A percentile compares a stretch with the other conserved stretches of the same genome.
phyloP scores from a whole-genome alignment of 257 asterid species.

The Scutellaria barbata region DNA sequence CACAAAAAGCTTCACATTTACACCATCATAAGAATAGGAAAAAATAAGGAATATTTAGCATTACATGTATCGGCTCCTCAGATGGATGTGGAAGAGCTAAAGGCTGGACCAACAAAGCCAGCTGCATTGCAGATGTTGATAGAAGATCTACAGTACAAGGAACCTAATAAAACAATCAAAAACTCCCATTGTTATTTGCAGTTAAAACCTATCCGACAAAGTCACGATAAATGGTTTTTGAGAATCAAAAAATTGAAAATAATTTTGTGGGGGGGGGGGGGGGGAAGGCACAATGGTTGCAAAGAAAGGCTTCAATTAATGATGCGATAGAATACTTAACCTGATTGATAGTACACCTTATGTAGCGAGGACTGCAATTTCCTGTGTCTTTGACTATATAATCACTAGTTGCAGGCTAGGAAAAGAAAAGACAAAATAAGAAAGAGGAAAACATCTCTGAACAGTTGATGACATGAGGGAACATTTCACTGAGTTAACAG shows the following conservation, averaged over 20 bases:
- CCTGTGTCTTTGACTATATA: conserved; percentile 94
- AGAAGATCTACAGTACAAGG: conserved; percentile 94
- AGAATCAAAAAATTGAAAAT: conserved; percentile 8
- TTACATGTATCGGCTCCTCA: conserved; percentile 96
- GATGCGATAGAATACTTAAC: conserved; percentile 45
- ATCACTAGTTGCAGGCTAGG: conserved; percentile 96
- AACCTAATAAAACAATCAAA: conserved; percentile 59
- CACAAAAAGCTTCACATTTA: not conserved
- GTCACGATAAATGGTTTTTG: conserved; percentile 1
- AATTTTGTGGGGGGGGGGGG: not conserved
- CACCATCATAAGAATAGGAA: conserved; percentile 32
- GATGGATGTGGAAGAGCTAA: conserved; percentile 96
- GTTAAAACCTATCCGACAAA: conserved; percentile 27
- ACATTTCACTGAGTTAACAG: conserved; percentile 27
- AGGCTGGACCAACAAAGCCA: conserved; percentile 97
- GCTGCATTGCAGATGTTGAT: conserved; percentile 95
- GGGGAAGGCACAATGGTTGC: not conserved
- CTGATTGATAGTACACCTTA: conserved; percentile 97
- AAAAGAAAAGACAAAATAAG: conserved; percentile 33
- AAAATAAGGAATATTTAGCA: conserved; percentile 28
- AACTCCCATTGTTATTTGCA: conserved; percentile 32
- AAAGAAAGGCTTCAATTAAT: conserved; percentile 3
- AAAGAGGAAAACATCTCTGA: conserved; percentile 24
- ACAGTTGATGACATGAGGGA: conserved; percentile 12
- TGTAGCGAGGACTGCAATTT: conserved; percentile 97